Base-by-base conservation (phyloP, 2,329 filamentous ascomycete species). In the Sclerotinia subarctica region DNA sequence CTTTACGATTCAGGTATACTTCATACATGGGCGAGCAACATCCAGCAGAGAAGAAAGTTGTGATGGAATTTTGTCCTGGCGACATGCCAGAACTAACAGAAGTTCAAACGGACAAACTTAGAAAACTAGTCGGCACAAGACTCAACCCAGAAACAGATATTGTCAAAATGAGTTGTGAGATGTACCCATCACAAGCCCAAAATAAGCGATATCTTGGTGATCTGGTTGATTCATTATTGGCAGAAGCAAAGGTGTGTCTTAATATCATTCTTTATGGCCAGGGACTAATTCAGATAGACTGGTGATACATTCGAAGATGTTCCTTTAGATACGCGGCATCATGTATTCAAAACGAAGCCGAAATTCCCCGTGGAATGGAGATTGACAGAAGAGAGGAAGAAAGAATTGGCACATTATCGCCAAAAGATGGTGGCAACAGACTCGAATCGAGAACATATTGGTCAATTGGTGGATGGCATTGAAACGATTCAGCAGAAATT, bases 201-300 rank as follows among this genome's bases (percentile, higher is more conserved):
- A 99, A 99, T 83, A 99, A 98, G 84, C 88, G 92, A n/a, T 95
- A 95, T 78, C 84, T 99, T 29, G 90, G 88, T 65, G 92, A 96
- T 74, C 80, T 93, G 60, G 86, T 98, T 62, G 83, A 90, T 71
- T 86, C 84, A 62, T 81, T 99, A 72, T 81, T 99, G 69, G 82
- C 81, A 8, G 88, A 92, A 77, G 93, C 94, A 69, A 91, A 88
- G 82, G 86, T 86, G 79, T 57, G 79, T 69, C 26, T 69, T 51
- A 35, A n/a, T 60, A 24, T 10, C 38, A 38, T 38, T 46, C 3
- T 64, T 7, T 56, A 56, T 49, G 32, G 32, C 53, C 17, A 29
- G 26, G 13, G 26, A 49, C 71, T 76, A 70, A 76, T 65, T 62
- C 26, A 17, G 47, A 66, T 77, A 88, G 83, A 90, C 97, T 76